Conservation (phyloP, 2,329 filamentous ascomycete species). For the Epichloe brachyelytri region DNA sequence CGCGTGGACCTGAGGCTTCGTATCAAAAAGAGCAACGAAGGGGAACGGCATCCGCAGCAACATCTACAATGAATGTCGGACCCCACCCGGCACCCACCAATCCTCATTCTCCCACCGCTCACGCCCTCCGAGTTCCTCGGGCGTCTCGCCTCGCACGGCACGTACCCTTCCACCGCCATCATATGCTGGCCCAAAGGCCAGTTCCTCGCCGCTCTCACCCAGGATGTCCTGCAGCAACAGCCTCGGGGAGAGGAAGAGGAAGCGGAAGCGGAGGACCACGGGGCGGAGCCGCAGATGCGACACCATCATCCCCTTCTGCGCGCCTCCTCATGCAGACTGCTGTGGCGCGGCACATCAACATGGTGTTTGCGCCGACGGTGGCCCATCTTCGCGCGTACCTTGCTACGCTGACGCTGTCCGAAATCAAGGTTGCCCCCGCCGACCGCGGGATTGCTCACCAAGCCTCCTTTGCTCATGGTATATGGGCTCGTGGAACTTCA, state of each 20-base stretch:
- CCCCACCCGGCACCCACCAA: slow-evolving; percentile 6
- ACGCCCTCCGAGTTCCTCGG: slow-evolving; percentile 50
- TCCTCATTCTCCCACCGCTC: slow-evolving; percentile 38
- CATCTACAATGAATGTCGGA: background rate
- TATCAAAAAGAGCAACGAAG: background rate
- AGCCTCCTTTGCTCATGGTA: slow-evolving; percentile 38
- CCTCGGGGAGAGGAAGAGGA: background rate
- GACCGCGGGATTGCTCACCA: slow-evolving; percentile 3
- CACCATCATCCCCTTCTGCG: slow-evolving; percentile 32
- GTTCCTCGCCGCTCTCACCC: slow-evolving; percentile 49
- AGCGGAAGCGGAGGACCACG: no score
- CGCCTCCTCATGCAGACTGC: slow-evolving; percentile 58
- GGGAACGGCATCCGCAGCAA: no score
- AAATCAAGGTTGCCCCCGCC: slow-evolving; percentile 26
- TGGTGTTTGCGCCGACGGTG: slow-evolving; percentile 63
- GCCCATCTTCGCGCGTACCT: slow-evolving; percentile 68
- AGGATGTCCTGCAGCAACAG: slow-evolving; percentile 27
- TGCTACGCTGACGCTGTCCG: slow-evolving; percentile 34
- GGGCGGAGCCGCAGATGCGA: background rate
- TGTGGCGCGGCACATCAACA: slow-evolving; percentile 52
- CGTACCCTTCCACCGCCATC: slow-evolving; percentile 51
- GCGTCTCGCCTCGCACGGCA: slow-evolving; percentile 44
- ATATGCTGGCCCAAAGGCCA: slow-evolving; percentile 52
- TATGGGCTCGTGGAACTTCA: slow-evolving; percentile 56
- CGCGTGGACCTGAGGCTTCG: background rate